Percentiles rank a stretch among this genome's conserved stretches.
phyloP scores from a whole-genome alignment of 1,139 yeast species.

The Spathaspora sp. region DNA sequence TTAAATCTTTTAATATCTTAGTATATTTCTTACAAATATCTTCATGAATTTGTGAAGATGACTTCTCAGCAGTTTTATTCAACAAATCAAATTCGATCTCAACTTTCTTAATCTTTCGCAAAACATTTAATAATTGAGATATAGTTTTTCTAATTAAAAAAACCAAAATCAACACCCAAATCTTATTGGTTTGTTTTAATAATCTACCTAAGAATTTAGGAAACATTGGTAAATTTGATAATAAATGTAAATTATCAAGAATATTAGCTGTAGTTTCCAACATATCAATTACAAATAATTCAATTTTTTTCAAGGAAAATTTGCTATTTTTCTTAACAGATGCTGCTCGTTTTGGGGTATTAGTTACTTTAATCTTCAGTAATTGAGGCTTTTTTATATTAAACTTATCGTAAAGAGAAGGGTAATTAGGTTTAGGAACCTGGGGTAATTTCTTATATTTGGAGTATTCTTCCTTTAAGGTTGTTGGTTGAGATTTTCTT shows the following conservation, averaged over 20 bases:
- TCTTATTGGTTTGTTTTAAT: constrained; percentile 44
- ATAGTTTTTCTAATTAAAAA: constrained; percentile 45
- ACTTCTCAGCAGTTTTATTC: constrained; percentile 19
- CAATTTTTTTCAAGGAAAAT: constrained; percentile 30
- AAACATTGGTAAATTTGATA: constrained; percentile 45
- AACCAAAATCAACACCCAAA: constrained; percentile 45
- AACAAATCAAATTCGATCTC: constrained; percentile 37
- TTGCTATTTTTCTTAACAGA: constrained; percentile 10
- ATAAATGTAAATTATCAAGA: constrained; percentile 45
- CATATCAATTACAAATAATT: constrained; percentile 28
- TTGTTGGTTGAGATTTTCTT: constrained; percentile 10
- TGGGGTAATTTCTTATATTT: constrained; percentile 17
- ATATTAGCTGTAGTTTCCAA: constrained; percentile 42
- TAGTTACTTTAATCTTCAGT: constrained; percentile 3
- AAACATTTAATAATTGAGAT: constrained; percentile 43
- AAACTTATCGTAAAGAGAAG: constrained; percentile 29
- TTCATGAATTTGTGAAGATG: constrained; percentile 26
- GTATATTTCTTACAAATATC: constrained; percentile 36
- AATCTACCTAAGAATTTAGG: constrained; percentile 32
- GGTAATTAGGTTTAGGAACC: constrained; percentile 21
- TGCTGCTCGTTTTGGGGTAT: constrained; percentile 4
- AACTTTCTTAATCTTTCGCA: constrained; percentile 40
- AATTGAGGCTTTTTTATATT: constrained; percentile 9
- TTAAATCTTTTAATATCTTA: constrained; percentile 43
- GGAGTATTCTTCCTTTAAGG: constrained; percentile 7